Evolutionary conservation across 129 eudicot genomes (phyloP).

Genomic region (Flaveria linearis): DNA sequence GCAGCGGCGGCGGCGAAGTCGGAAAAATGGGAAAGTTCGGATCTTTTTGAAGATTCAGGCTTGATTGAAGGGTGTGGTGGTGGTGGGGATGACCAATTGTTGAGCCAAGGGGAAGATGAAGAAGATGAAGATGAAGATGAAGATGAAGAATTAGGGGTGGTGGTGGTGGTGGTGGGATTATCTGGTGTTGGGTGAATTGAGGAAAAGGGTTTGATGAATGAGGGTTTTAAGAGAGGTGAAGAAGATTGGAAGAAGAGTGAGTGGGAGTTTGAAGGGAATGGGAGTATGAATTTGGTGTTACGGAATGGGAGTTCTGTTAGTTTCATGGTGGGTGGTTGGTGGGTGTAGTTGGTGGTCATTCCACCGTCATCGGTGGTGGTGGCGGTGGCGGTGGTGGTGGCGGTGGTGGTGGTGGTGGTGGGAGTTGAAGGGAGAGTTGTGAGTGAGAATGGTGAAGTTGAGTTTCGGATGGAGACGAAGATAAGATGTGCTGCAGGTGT

Average conservation of each 20-base stretch:
- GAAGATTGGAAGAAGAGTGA: conserved; percentile 32
- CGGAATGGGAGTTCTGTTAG: conserved; percentile 56
- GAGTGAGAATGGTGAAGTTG: not conserved
- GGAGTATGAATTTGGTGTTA: conserved; percentile 36
- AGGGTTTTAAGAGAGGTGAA: conserved; percentile 33
- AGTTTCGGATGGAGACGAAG: not conserved
- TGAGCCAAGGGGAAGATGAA: conserved; percentile 66
- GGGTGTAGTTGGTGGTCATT: conserved; percentile 24
- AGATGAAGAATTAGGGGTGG: conserved; percentile 15
- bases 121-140: conserved; percentile 42
- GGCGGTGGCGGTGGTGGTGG: not conserved
- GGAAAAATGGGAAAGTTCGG: conserved; percentile 17
- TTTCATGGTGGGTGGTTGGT: conserved; percentile 36
- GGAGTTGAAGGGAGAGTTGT: not conserved
- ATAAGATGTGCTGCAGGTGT: not conserved
- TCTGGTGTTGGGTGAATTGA: conserved; percentile 40
- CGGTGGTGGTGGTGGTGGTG: not conserved
- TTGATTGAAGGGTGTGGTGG: conserved; percentile 31
- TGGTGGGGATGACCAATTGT: conserved; percentile 59
- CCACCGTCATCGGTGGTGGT: conserved; percentile 13
- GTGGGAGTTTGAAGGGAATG: conserved; percentile 34
- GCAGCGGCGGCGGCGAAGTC: not conserved
- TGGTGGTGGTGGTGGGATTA: conserved; percentile 15
- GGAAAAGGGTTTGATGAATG: conserved; percentile 41
- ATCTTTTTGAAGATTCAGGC: conserved; percentile 18